Conservation (phyloP, 371 early-diverging fungal species). For the Umbelopsis sp. region DNA sequence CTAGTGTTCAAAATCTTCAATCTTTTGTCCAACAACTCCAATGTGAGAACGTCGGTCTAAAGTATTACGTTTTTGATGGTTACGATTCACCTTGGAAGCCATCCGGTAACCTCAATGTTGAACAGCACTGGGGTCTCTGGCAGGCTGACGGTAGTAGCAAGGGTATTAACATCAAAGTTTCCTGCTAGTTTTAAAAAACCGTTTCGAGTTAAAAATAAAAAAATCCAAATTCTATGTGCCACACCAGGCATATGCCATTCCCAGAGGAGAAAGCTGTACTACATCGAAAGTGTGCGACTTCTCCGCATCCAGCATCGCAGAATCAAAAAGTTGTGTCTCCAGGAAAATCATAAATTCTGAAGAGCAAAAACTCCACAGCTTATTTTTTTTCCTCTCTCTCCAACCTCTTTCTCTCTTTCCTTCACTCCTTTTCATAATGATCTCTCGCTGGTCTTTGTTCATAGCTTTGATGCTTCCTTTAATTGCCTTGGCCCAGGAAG, state of each 20-base stretch:
- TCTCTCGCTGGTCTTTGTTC: constrained; percentile 2
- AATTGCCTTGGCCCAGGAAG: constrained; percentile 34
- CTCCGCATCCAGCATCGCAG: constrained; percentile 11
- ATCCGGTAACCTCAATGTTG: constrained; percentile 47
- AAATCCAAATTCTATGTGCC: background rate
- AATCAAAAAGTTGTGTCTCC: constrained; percentile 8
- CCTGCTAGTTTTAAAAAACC: background rate
- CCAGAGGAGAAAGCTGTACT: constrained; percentile 12
- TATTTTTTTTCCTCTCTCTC: background rate
- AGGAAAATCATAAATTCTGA: background rate
- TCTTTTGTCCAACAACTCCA: constrained; percentile 34
- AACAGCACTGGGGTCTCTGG: constrained; percentile 63
- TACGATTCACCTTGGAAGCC: constrained; percentile 66
- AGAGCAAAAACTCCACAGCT: background rate
- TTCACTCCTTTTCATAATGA: background rate
- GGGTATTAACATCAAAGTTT: background rate
- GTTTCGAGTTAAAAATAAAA: background rate
- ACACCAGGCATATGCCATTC: constrained; percentile 14
- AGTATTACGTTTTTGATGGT: constrained; percentile 66
- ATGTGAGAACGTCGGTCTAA: constrained; percentile 31
- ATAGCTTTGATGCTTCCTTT: constrained; percentile 3
- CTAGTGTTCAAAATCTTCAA: constrained; percentile 48
- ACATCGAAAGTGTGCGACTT: background rate
- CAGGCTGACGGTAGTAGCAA: constrained; percentile 29
- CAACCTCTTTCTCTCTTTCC: constrained; percentile 7